Base-by-base conservation (phyloP, 2,329 filamentous ascomycete genomes). In the Fusarium vanettenii region DNA sequence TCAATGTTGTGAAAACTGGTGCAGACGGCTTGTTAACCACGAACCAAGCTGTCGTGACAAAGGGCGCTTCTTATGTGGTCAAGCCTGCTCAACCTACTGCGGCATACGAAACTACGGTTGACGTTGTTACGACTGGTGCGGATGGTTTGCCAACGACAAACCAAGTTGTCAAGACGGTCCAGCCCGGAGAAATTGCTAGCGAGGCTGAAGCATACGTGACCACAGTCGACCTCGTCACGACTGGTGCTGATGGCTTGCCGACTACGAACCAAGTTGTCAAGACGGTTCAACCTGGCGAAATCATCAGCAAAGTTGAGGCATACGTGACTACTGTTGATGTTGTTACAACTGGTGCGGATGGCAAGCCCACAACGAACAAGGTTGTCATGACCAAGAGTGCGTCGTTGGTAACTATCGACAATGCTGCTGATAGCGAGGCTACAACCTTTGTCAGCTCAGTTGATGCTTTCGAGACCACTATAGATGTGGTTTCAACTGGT, bases 401-500 rank as follows among this genome's bases (percentile, higher is more conserved):
- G 27, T 52, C 48, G 10, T 52, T 52, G 18, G 48, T 31, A 14
- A 52, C 48, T 20, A 52, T 52, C 48, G 48, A 29, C 27, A 6
- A 31, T 10, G 48, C 25, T 52, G 27, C 25, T 2, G 27, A 52
- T 8, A 20, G 9, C 2, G 48, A 52, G 27, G 10, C 48, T 11
- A 52, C 48, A 14, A 52, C 48, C 3, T 52, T 52, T 25, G 57
- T 73, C 22, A 73, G 70, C 33, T 67, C 70, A 35, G 33, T 75
- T 16, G 63, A 52, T 13, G 70, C 70, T 29, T 31, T 64, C 4
- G 65, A 69, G 33, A 76, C 73, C 4, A 76, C 70, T 22, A 33
- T 72, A 3, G 73, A 69, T 4, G 18, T 72, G 0, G 66, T 74
- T 13, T 67, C 68, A n/a, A 70, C 66, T 13, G 73, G 67, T 5